Base-by-base conservation (phyloP, 164 flowering plant species). In the Liriodendron chinense region DNA sequence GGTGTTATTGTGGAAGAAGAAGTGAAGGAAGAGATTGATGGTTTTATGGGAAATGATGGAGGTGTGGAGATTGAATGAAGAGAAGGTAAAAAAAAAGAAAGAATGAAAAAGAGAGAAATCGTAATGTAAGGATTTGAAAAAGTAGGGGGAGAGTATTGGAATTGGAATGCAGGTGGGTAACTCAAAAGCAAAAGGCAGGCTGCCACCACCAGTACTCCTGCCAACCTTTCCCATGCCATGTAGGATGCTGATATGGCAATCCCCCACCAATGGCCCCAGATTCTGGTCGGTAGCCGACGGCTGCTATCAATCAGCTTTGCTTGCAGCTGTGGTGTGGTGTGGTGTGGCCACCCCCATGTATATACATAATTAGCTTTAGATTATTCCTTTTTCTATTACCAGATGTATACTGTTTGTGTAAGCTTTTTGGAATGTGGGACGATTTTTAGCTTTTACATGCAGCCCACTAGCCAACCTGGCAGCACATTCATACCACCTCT, bases 181-280 rank as follows among this genome's bases (percentile, higher is more conserved):
- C 82, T 79, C 83, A 82, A 86, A 85, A 80, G 87, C 80, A 78
- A 82, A 78, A 79, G 80, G 65, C 75, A 77, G 76, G 78, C 72
- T 72, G 84, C 78, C 76, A 65, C 71, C 79, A 80, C 69, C 67
- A n/a, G n/a, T n/a, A 68, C 50, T 26, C 70, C 74, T 79, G 77
- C 81, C 84, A 80, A 80, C 78, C 78, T 81, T 77, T 77, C 62
- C 82, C 74, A 65, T 73, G 81, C 85, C 83, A 84, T 80, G 56
- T 76, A 72, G 84, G 85, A 84, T 81, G 83, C 85, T 84, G 89
- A 85, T 83, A 47, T 85, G 91, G 88, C 84, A 74, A n/a, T 47
- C 14, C 25, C n/a, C n/a, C n/a, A n/a, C n/a, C n/a, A n/a, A 72
- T 65, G 20, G 10, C 3, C 53, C 78, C 25, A 21, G 47, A 72